Percentiles rank a stretch among this genome's conserved stretches.
phyloP scores from a whole-genome alignment of 2,329 filamentous ascomycete species.

The Cladosporium sp. region DNA sequence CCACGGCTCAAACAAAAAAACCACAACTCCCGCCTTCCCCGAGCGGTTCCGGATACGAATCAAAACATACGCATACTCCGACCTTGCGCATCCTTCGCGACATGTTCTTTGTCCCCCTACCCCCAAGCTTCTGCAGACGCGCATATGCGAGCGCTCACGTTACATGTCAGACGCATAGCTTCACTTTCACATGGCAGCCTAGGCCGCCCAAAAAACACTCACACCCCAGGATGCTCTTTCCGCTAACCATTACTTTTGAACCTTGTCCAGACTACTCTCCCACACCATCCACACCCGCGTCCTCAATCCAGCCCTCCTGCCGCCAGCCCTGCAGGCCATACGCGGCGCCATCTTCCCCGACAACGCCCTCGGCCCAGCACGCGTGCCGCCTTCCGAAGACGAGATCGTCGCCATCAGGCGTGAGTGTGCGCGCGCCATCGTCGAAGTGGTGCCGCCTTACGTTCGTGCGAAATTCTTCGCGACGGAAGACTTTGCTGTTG shows the following conservation, averaged over 20 bases:
- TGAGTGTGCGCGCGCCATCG: conserved; percentile 59
- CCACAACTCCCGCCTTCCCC: neutral
- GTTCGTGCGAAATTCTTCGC: conserved; percentile 44
- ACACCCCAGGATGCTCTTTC: neutral
- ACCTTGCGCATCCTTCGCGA: neutral
- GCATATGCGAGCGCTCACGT: conserved; percentile 12
- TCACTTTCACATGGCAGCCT: neutral
- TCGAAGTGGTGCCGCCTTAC: conserved; percentile 43
- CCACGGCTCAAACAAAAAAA: neutral
- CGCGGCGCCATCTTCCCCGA: conserved; percentile 81
- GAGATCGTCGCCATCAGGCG: conserved; percentile 60
- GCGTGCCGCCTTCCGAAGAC: conserved; percentile 54
- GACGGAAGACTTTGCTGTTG: conserved; percentile 22
- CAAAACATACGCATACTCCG: neutral
- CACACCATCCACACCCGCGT: conserved; percentile 9
- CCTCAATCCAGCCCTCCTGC: conserved; percentile 35
- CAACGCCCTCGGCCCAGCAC: conserved; percentile 65
- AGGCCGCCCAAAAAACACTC: neutral
- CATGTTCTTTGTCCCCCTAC: neutral
- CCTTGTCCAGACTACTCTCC: conserved; percentile 7
- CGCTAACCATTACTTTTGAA: neutral
- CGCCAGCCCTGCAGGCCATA: conserved; percentile 57
- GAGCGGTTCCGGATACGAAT: neutral
- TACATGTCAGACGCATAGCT: neutral
- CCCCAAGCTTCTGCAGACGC: neutral